phyloP scores from a whole-genome alignment of 768 basidiomycete genomes.

The Lentinula sp. region DNA sequence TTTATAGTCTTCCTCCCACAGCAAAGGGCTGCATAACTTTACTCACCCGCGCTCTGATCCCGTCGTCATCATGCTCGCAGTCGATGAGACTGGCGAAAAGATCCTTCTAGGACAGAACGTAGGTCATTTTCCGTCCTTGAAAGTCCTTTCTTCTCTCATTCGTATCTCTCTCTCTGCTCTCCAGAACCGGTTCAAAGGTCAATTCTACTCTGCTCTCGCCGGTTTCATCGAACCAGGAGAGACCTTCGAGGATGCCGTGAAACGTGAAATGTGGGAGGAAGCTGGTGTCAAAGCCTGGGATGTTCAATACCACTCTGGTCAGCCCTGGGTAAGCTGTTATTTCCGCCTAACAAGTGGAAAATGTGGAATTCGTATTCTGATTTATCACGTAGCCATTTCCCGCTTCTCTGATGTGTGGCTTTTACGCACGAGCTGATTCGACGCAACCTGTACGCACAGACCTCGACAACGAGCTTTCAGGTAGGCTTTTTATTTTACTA shows the following conservation, averaged over 20 bases:
- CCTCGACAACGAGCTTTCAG: slow-evolving; percentile 93
- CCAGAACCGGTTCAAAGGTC: slow-evolving; percentile 39
- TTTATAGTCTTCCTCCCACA: slow-evolving; percentile 18
- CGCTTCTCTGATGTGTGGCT: slow-evolving; percentile 86
- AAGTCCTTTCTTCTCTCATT: neutral
- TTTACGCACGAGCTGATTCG: slow-evolving; percentile 73
- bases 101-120: slow-evolving; percentile 86
- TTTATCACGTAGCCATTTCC: slow-evolving; percentile 68
- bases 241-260: slow-evolving; percentile 89
- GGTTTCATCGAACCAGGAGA: slow-evolving; percentile 96
- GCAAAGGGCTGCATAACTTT: slow-evolving; percentile 85
- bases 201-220: slow-evolving; percentile 84
- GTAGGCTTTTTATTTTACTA: slow-evolving; percentile 31
- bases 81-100: slow-evolving; percentile 75
- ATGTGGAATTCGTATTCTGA: neutral
- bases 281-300: slow-evolving; percentile 85
- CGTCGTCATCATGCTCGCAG: slow-evolving; percentile 87
- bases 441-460: slow-evolving; percentile 73
- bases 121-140: slow-evolving; percentile 18
- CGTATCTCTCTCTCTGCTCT: neutral
- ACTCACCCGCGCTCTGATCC: slow-evolving; percentile 77
- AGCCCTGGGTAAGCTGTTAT: slow-evolving; percentile 66
- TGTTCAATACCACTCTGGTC: slow-evolving; percentile 77
- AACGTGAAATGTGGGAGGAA: slow-evolving; percentile 94
- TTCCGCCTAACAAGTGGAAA: neutral